phyloP scores from a whole-genome alignment of 2,329 filamentous ascomycete species.

The Magnaporthiopsis poae region DNA sequence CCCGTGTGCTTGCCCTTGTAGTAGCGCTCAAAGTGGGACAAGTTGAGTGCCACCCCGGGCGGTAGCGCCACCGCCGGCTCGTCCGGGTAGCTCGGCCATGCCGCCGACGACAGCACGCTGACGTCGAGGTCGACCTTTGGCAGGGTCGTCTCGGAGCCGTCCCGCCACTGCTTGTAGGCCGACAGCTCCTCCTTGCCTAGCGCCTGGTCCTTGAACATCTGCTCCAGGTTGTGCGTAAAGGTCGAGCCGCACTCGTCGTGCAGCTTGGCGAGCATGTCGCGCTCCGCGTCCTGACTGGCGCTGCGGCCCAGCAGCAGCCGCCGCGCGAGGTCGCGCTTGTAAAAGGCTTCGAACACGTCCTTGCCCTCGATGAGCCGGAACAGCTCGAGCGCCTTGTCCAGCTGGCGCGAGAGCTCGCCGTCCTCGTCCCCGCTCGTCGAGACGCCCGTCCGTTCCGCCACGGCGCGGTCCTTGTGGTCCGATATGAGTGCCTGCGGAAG shows the following conservation, averaged over 20 bases:
- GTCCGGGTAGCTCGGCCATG: conserved; percentile 89
- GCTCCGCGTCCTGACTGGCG: conserved; percentile 87
- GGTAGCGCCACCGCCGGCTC: conserved; percentile 58
- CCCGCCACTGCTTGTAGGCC: conserved; percentile 65
- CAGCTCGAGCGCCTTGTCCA: conserved; percentile 85
- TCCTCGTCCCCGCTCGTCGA: conserved; percentile 75
- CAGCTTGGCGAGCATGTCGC: conserved; percentile 85
- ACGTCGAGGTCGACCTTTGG: conserved; percentile 65
- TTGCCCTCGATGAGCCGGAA: conserved; percentile 97
- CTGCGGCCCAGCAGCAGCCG: conserved; percentile 84
- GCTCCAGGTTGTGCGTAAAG: conserved; percentile 94
- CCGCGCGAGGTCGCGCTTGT: conserved; percentile 92
- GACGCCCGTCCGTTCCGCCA: conserved; percentile 52
- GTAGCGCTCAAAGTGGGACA: conserved; percentile 71
- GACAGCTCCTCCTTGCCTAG: conserved; percentile 84
- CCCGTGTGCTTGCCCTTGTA: conserved; percentile 88
- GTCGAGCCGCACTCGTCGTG: conserved; percentile 86
- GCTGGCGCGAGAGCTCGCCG: conserved; percentile 77
- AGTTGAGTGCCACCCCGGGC: conserved; percentile 60
- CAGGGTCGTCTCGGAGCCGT: conserved; percentile 29
- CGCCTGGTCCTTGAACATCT: conserved; percentile 99
- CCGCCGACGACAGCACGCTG: conserved; percentile 78
- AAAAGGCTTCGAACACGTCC: conserved; percentile 96
- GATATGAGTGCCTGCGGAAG: conserved; percentile 61
- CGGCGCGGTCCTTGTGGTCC: conserved; percentile 46